Evolutionary conservation across 495 filamentous ascomycete genomes (phyloP), one percentile per base, ranked within the genome.

Genomic region (Hyaloscypha variabilis): DNA sequence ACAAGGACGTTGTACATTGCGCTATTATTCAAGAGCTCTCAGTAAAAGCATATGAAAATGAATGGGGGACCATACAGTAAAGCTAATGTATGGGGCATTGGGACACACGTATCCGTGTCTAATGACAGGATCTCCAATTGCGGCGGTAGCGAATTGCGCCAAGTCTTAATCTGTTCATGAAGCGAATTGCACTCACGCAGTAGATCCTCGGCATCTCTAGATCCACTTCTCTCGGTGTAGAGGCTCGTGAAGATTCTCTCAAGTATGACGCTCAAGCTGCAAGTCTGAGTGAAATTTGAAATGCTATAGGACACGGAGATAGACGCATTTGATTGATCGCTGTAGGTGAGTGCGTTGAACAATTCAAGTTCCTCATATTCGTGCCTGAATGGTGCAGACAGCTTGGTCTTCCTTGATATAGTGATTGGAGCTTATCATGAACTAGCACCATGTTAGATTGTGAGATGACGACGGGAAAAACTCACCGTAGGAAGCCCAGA

Each of bases 401-500:
- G 2, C 25, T 36, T 1, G 65, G 60, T 19, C 59, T 36, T 26
- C 65, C 65, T 36, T 58, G 60, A 39, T 63, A 67, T 10, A 67
- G 53, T 3, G 65, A 67, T 26, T 62, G 65, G 46, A 63, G 21
- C 46, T 67, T 67, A 25, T 67, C 65, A 8, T 57, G n/a, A 5
- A 62, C 64, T 66, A 36, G n/a, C n/a, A 51, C 39, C 21, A 1
- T 28, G 42, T 54, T 14, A 61, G 49, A n/a, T 19, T 39, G 11
- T 14, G 26, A 29, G 55, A 1, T 30, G 25, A 17, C 1, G n/a
- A 30, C 14, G 26, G 6, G 10, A 2, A 36, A 28, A 14, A 8
- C 71, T 69, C 67, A 81, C 78, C 66, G 61, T 75, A 80, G 49
- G 79, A 77, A 0, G 73, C 75, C 78, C 79, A 80, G 58, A 79